phyloP scores from a whole-genome alignment of 495 filamentous ascomycete species.

The Friedmanniomyces simplex region DNA sequence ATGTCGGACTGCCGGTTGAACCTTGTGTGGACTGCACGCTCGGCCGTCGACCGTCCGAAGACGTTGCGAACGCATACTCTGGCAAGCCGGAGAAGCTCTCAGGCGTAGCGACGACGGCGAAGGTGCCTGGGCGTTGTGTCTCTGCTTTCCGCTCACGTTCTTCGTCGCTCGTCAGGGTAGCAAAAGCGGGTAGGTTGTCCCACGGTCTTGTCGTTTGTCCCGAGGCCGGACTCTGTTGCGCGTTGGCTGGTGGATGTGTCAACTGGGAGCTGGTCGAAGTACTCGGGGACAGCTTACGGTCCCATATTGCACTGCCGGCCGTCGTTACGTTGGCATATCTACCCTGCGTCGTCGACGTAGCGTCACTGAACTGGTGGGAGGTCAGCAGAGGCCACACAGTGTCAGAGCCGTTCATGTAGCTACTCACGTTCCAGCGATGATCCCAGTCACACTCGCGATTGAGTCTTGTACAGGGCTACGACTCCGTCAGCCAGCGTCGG shows the following conservation, averaged over 20 bases:
- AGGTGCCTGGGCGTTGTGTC: slow-evolving; percentile 43
- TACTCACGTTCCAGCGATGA: slow-evolving; percentile 18
- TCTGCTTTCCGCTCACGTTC: slow-evolving; percentile 51
- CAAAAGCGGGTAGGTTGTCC: slow-evolving; percentile 42
- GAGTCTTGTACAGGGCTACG: slow-evolving; percentile 14
- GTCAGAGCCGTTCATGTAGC: not conserved
- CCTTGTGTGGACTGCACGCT: slow-evolving; percentile 13
- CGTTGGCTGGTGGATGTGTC: slow-evolving; percentile 1
- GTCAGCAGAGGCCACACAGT: not conserved
- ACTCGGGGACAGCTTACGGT: slow-evolving; percentile 33
- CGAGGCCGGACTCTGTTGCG: not conserved
- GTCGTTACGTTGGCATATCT: slow-evolving; percentile 36
- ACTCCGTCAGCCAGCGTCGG: not conserved
- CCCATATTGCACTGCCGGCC: slow-evolving; percentile 42
- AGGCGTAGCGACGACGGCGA: slow-evolving; percentile 45
- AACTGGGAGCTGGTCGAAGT: not conserved
- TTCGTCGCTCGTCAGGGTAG: slow-evolving; percentile 47
- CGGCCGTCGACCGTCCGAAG: not conserved
- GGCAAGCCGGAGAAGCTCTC: slow-evolving; percentile 45
- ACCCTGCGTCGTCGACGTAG: slow-evolving; percentile 15
- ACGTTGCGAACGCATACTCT: slow-evolving; percentile 38
- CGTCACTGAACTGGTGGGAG: slow-evolving; percentile 22
- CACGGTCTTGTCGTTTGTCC: not conserved
- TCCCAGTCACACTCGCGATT: slow-evolving; percentile 22
- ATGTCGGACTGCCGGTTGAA: slow-evolving; percentile 1